Percentiles rank a stretch among this genome's conserved stretches.
phyloP scores from a whole-genome alignment of 1,284 basidiomycete genomes.

The Leucoagaricus sp. region DNA sequence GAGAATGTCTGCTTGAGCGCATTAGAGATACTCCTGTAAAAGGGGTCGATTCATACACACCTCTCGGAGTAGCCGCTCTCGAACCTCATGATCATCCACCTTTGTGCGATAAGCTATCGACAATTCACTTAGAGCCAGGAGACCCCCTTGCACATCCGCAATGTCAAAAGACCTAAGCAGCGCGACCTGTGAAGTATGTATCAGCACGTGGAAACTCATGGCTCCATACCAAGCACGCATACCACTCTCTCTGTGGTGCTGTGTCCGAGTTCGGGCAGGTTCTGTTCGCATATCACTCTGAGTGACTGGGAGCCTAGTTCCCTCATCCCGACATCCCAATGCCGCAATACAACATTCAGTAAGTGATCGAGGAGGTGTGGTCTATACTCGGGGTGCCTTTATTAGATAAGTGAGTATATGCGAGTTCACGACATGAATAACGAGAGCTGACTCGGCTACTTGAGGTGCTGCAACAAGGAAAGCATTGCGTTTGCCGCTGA shows the following conservation, averaged over 20 bases:
- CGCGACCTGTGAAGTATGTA: slow-evolving; percentile 42
- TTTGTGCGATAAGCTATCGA: slow-evolving; percentile 50
- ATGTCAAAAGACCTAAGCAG: slow-evolving; percentile 69
- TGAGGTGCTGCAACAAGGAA: slow-evolving; percentile 84
- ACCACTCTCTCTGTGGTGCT: slow-evolving; percentile 54
- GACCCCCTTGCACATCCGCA: slow-evolving; percentile 80
- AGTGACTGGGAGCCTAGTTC: slow-evolving; percentile 81
- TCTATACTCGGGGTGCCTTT: slow-evolving; percentile 74
- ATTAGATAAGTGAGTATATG: slow-evolving; percentile 14
- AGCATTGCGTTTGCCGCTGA: slow-evolving; percentile 83
- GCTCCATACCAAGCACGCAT: slow-evolving; percentile 10
- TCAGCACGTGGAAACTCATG: slow-evolving; percentile 7
- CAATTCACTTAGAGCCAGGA: slow-evolving; percentile 75
- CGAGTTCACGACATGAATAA: slow-evolving; percentile 7
- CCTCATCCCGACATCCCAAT: slow-evolving; percentile 90
- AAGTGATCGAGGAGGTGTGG: slow-evolving; percentile 74
- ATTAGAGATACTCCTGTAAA: slow-evolving; percentile 6
- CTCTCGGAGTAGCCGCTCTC: slow-evolving; percentile 29
- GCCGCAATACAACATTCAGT: slow-evolving; percentile 73
- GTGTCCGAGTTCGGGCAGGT: slow-evolving; percentile 49
- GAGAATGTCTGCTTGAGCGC: slow-evolving; percentile 54
- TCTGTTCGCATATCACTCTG: slow-evolving; percentile 63
- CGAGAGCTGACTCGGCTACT: slow-evolving; percentile 73
- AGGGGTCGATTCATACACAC: slow-evolving; percentile 23
- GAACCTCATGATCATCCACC: slow-evolving; percentile 20